These are phyloP conservation scores for Ustilago shanxiensis DNA, from an alignment of 1,284 basidiomycete genomes.

Conservation along the genomic window DNA sequence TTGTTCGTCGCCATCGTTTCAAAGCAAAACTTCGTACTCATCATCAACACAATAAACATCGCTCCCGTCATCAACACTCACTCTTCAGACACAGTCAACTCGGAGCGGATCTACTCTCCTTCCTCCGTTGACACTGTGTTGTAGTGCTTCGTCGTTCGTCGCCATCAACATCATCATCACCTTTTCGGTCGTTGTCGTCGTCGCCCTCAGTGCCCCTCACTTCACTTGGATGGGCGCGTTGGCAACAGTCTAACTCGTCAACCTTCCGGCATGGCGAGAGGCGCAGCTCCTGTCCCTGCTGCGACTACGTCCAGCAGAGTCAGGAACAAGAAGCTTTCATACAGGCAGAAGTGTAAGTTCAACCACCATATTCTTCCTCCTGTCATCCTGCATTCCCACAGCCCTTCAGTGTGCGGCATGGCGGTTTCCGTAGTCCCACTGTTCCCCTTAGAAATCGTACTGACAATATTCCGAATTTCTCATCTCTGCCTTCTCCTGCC, in stretches of 20 bases:
- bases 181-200: conserved; percentile 15
- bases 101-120: conserved; percentile 38
- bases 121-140: conserved; percentile 18
- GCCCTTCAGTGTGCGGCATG: too few species aligned
- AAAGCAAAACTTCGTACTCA: conserved; percentile 14
- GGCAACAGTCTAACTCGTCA: conserved; percentile 46
- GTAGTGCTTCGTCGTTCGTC: not conserved
- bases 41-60: too few species aligned
- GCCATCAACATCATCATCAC: not conserved
- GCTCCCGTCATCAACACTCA: too few species aligned
- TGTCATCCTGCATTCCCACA: too few species aligned
- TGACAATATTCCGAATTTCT: conserved; percentile 18
- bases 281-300: conserved; percentile 53
- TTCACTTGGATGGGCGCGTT: conserved; percentile 49
- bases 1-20: conserved; percentile 11
- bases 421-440: not conserved
- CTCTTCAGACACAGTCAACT: not conserved
- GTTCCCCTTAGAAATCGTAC: conserved; percentile 12
- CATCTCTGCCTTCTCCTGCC: conserved; percentile 13
- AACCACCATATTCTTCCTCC: too few species aligned
- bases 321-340: conserved; percentile 64
- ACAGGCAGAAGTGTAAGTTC: conserved; percentile 61
- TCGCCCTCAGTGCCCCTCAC: conserved; percentile 32
- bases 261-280: conserved; percentile 54
- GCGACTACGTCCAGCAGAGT: conserved; percentile 62